These are phyloP conservation scores for Baudoinia panamericana DNA, from an alignment of 495 filamentous ascomycete species.

Conservation along the genomic window DNA sequence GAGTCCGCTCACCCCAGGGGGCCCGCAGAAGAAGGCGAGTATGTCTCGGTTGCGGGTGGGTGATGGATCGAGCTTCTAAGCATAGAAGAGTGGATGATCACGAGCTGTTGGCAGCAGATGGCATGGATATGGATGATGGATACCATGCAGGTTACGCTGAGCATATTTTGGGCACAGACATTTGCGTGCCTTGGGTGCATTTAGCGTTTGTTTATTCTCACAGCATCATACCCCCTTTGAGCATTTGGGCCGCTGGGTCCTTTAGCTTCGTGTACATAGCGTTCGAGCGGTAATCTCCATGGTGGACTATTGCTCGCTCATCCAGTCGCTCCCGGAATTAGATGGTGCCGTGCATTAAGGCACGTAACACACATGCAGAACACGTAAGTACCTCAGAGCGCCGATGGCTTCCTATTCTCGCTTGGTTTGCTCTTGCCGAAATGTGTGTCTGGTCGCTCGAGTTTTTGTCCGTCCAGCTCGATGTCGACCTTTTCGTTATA, in stretches of 20 bases:
- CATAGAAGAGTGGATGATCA: no score
- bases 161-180: background rate
- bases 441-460: slow-evolving; percentile 25
- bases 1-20: slow-evolving; percentile 17
- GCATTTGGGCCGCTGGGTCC: background rate
- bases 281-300: slow-evolving; percentile 11
- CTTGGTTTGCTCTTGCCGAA: slow-evolving; percentile 18
- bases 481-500: slow-evolving; percentile 52
- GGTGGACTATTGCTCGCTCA: background rate
- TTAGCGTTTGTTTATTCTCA: slow-evolving; percentile 8
- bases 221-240: slow-evolving; percentile 17
- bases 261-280: slow-evolving; percentile 6
- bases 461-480: slow-evolving; percentile 38
- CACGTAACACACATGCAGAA: no score
- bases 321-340: no score
- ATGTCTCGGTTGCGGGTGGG: slow-evolving; percentile 14
- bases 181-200: background rate
- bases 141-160: no score
- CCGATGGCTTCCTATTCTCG: slow-evolving; percentile 9
- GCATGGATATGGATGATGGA: slow-evolving; percentile 4
- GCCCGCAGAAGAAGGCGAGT: slow-evolving; percentile 22
- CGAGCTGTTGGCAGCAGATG: slow-evolving; percentile 1
- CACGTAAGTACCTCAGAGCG: background rate
- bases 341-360: no score
- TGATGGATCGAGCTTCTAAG: slow-evolving; percentile 16